Percentiles rank a stretch among this genome's conserved stretches.
Conservation (phyloP, 2,329 filamentous ascomycete genomes). For the Akanthomyces lecanii region DNA sequence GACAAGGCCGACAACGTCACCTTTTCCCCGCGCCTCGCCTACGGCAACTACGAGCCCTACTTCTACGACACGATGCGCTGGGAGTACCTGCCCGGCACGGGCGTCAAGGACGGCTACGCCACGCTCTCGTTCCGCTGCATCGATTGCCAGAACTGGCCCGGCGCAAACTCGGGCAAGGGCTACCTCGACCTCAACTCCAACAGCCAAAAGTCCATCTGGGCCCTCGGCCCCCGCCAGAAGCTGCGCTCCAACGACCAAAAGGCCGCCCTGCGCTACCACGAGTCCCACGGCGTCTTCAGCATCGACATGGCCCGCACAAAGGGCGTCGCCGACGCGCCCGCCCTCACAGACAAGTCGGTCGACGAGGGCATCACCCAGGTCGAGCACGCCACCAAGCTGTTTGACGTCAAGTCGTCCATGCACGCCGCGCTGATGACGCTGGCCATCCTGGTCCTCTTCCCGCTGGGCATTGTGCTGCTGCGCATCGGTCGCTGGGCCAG, state of each 20-base stretch:
- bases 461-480: constrained; percentile 51
- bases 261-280: constrained; percentile 49
- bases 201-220: constrained; percentile 51
- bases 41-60: constrained; percentile 49
- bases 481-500: constrained; percentile 47
- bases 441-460: constrained; percentile 51
- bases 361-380: constrained; percentile 35
- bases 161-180: constrained; percentile 30
- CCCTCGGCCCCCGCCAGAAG: constrained; percentile 45
- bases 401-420: constrained; percentile 38
- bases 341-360: constrained; percentile 31
- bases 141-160: constrained; percentile 47
- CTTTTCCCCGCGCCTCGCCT: constrained; percentile 50
- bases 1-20: constrained; percentile 46
- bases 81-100: constrained; percentile 43
- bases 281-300: constrained; percentile 49
- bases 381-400: constrained; percentile 27
- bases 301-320: constrained; percentile 52
- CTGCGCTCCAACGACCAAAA: constrained; percentile 39
- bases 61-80: constrained; percentile 42
- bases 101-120: constrained; percentile 42
- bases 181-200: constrained; percentile 47
- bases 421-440: constrained; percentile 53
- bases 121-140: constrained; percentile 49
- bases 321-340: constrained; percentile 40